A percentile compares a stretch with the other conserved stretches of the same genome.
These are phyloP conservation scores for Ustilago loliicola DNA, from an alignment of 1,284 basidiomycete genomes.

Conservation along the genomic window DNA sequence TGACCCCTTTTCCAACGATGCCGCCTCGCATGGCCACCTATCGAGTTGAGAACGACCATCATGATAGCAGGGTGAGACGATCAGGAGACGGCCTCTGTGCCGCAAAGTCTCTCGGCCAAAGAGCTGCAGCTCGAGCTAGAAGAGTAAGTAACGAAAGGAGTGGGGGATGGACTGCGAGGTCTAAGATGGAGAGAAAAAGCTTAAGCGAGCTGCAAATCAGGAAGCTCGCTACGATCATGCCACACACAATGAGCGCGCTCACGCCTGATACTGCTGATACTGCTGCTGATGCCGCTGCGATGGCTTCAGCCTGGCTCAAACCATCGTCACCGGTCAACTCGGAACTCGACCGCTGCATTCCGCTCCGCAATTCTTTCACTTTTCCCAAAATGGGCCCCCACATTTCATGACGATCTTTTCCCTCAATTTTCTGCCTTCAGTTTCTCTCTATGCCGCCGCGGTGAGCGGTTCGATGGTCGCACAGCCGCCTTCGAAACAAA, in stretches of 20 bases:
- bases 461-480: too few species aligned
- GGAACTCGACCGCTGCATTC: background rate
- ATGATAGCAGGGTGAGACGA: too few species aligned
- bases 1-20: too few species aligned
- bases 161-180: background rate
- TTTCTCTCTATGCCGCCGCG: background rate
- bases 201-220: slow-evolving; percentile 18
- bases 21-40: too few species aligned
- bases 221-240: slow-evolving; percentile 6
- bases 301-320: background rate
- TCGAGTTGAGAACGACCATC: too few species aligned
- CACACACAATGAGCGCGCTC: background rate
- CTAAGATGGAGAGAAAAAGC: background rate
- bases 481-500: background rate
- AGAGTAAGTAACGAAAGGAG: background rate
- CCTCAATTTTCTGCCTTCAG: background rate
- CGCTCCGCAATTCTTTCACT: background rate
- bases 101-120: too few species aligned
- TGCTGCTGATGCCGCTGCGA: background rate
- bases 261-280: background rate
- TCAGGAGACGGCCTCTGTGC: too few species aligned
- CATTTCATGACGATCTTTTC: background rate
- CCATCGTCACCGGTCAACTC: slow-evolving; percentile 4
- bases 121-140: too few species aligned
- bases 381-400: slow-evolving; percentile 3